Percentiles rank a stretch among this genome's conserved stretches.
Conservation (phyloP, 176 grass and related monocot genomes). For the Pontederia crassipes region DNA sequence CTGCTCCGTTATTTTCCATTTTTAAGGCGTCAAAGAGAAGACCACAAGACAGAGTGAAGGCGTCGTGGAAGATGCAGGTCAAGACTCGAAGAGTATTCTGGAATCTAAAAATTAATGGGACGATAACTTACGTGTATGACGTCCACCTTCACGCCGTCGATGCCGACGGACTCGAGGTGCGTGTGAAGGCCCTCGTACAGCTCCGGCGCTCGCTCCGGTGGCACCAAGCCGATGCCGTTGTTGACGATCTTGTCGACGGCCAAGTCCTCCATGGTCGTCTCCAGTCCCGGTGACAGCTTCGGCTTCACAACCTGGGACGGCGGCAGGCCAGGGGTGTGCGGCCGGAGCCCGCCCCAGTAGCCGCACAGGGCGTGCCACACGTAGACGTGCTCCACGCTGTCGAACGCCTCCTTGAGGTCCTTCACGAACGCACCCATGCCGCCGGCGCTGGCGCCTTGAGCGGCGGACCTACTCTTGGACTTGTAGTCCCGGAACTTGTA, state of each 20-base stretch:
- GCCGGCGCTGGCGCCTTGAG: not conserved
- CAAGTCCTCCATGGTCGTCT: conserved; percentile 79
- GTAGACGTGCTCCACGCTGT: conserved; percentile 71
- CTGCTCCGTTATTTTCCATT: too few relatives aligned
- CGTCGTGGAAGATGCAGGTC: too few relatives aligned
- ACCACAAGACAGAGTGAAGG: too few relatives aligned
- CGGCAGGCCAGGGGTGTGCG: conserved; percentile 35
- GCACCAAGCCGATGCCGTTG: conserved; percentile 67
- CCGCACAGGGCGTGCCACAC: conserved; percentile 91
- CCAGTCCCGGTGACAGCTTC: conserved; percentile 41
- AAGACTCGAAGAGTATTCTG: too few relatives aligned
- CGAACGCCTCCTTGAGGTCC: conserved; percentile 65
- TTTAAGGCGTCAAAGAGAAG: too few relatives aligned
- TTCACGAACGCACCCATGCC: conserved; percentile 67
- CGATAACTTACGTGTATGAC: conserved; percentile 68
- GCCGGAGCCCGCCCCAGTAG: conserved; percentile 88
- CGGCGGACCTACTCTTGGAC: conserved; percentile 9
- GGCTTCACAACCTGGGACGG: conserved; percentile 39
- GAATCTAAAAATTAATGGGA: too few relatives aligned
- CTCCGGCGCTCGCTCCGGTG: conserved; percentile 35
- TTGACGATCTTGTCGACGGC: conserved; percentile 84
- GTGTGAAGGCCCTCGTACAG: conserved; percentile 71
- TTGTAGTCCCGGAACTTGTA: conserved; percentile 76
- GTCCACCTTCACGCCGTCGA: conserved; percentile 95
- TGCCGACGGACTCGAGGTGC: conserved; percentile 53